Base-by-base conservation (phyloP, 139 green algal species). In the Coelastrella sp. region DNA sequence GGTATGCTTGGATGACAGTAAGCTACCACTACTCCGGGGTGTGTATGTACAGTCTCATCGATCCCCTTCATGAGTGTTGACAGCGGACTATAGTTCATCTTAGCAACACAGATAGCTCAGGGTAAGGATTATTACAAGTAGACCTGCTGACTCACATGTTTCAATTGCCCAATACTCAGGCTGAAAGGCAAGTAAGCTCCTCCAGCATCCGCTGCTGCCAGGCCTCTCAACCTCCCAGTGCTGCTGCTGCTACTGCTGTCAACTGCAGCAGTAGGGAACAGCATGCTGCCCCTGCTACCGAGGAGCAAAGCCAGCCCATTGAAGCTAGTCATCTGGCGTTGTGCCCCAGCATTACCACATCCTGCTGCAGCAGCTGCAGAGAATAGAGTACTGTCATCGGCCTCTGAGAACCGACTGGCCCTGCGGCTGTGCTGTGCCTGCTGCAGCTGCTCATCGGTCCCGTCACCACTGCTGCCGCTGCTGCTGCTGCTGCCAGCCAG, bases 121-220 rank as follows among this genome's bases (percentile, higher is more conserved):
- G 61, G 7, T 10, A 68, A 10, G 61, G 7, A 68, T 68, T 68
- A 7, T 17, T 10, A 7, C 61, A 68, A 10, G 61, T 68, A 68
- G 10, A 10, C 80, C 58, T 32, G n/a, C n/a, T n/a, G n/a, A n/a
- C n/a, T n/a, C n/a, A 86, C 80, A 60, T 86, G 80, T n/a, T 86
- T 86, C 2, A 86, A 59, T 59, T 86, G 80, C 4, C 59, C 16
- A 13, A 74, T 86, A 19, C 7, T 86, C 59, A 86, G 10, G 80
- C 23, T 86, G 80, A 86, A 86, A 2, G 80, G 59, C 61, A 86
- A 20, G n/a, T 58, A 86, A 3, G 65, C 80, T 47, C 19, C 64
- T 16, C 80, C 80, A 16, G 23, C 16, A 71, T 84, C 47, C 3
- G 56, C n/a, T 19, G 32, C 78, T 57, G 54, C 11, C 64, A 73